Percentiles rank a stretch among this genome's conserved stretches.
Evolutionary conservation across 495 filamentous ascomycete species (phyloP).

Genomic region (Daldinia vernicosa): DNA sequence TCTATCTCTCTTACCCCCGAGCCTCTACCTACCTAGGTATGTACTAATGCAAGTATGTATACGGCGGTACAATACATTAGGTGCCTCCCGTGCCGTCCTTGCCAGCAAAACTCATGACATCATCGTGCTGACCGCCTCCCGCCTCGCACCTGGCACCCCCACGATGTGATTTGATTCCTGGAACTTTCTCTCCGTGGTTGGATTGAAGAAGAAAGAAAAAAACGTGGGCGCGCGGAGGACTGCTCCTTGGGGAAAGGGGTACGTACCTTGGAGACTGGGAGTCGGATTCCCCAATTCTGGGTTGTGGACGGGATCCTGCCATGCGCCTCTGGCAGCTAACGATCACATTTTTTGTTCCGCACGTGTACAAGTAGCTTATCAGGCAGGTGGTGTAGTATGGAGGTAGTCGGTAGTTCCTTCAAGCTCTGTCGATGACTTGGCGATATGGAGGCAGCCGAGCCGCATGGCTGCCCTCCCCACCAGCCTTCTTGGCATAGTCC

Average conservation of each 20-base stretch:
- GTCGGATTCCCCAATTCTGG: not conserved
- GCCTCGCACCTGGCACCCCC: not conserved
- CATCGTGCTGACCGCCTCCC: slow-evolving; percentile 37
- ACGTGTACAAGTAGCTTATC: not conserved
- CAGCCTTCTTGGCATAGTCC: not conserved
- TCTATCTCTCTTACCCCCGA: no score
- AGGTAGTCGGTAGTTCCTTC: slow-evolving; percentile 28
- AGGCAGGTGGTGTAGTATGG: not conserved
- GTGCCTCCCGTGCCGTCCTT: not conserved
- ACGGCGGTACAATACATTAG: not conserved
- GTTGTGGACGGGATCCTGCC: not conserved
- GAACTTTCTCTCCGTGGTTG: not conserved
- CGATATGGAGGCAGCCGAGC: slow-evolving; percentile 19
- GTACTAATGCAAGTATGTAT: no score
- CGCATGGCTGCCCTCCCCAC: slow-evolving; percentile 12
- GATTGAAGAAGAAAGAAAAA: not conserved
- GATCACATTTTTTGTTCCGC: not conserved
- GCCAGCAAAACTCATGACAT: slow-evolving; percentile 29
- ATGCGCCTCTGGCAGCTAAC: slow-evolving; percentile 1
- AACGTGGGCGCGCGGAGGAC: not conserved
- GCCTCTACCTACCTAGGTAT: no score
- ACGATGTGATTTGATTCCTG: not conserved
- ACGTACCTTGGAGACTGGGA: not conserved
- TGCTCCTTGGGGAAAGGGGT: not conserved
- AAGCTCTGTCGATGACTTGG: slow-evolving; percentile 31